These are phyloP conservation scores for Harringtonia lauricola DNA, from an alignment of 2,329 filamentous ascomycete genomes.

Conservation along the genomic window DNA sequence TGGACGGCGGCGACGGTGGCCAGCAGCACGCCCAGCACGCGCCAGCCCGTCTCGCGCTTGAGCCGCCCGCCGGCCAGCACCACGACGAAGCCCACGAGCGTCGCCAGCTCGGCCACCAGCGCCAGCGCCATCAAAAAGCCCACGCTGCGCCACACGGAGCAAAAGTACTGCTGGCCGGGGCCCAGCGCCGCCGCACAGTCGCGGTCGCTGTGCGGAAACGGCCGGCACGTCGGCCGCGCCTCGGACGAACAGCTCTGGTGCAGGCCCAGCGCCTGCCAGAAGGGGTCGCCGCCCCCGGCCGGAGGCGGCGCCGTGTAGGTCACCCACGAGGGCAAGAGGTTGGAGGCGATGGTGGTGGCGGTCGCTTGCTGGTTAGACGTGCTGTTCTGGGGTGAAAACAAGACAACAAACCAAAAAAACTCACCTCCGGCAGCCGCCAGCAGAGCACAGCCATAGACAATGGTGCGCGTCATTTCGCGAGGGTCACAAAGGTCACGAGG, in stretches of 20 bases:
- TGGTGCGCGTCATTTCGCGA: slow-evolving; percentile 29
- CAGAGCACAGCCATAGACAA: slow-evolving; percentile 30
- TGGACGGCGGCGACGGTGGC: slow-evolving; percentile 56
- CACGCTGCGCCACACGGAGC: slow-evolving; percentile 80
- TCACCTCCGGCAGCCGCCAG: slow-evolving; percentile 31
- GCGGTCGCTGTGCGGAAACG: slow-evolving; percentile 55
- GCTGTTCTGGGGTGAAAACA: background rate
- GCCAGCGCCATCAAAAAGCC: slow-evolving; percentile 82
- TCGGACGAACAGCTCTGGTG: slow-evolving; percentile 70
- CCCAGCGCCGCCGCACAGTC: slow-evolving; percentile 47
- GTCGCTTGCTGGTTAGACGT: slow-evolving; percentile 44
- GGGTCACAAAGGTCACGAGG: background rate
- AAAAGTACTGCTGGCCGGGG: slow-evolving; percentile 56
- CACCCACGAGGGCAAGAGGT: slow-evolving; percentile 62
- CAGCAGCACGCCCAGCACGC: slow-evolving; percentile 57
- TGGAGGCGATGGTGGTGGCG: slow-evolving; percentile 58
- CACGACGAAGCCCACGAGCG: slow-evolving; percentile 67
- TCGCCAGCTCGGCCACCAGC: slow-evolving; percentile 70
- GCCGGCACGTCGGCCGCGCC: slow-evolving; percentile 47
- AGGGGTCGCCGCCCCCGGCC: slow-evolving; percentile 32
- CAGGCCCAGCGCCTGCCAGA: slow-evolving; percentile 60
- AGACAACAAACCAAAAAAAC: slow-evolving; percentile 13
- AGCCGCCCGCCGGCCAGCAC: slow-evolving; percentile 70
- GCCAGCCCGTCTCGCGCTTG: slow-evolving; percentile 75
- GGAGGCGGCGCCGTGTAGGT: slow-evolving; percentile 41